A percentile compares a stretch with the other conserved stretches of the same genome.
These are phyloP conservation scores for Ilex paraguariensis DNA, from an alignment of 305 asterid genomes.

Conservation along the genomic window DNA sequence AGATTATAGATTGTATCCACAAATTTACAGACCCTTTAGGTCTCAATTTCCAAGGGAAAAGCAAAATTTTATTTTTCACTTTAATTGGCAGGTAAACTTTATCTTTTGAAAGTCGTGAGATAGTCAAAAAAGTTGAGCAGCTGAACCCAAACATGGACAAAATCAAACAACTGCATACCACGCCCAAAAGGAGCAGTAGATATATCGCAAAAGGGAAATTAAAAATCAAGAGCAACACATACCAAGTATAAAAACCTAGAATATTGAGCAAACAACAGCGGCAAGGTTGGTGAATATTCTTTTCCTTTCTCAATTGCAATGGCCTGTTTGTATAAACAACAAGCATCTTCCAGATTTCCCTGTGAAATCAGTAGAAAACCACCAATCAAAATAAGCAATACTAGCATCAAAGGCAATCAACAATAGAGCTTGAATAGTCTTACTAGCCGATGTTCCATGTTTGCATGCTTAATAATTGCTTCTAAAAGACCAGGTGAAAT, in stretches of 20 bases:
- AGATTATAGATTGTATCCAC: too few species aligned
- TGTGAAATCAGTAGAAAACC: slow-evolving; percentile 22
- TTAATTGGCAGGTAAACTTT: too few species aligned
- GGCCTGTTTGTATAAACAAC: slow-evolving; percentile 85
- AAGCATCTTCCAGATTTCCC: slow-evolving; percentile 88
- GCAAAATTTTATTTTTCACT: too few species aligned
- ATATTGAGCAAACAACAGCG: slow-evolving; percentile 84
- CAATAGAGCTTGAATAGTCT: slow-evolving; percentile 11
- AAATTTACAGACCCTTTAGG: too few species aligned
- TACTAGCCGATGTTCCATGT: slow-evolving; percentile 93
- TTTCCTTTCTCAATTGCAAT: slow-evolving; percentile 94
- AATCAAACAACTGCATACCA: neutral
- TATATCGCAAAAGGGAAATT: neutral
- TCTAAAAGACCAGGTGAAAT: slow-evolving; percentile 96
- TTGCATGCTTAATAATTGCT: slow-evolving; percentile 93
- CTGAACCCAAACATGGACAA: slow-evolving; percentile 5
- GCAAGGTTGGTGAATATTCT: slow-evolving; percentile 86
- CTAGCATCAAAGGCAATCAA: neutral
- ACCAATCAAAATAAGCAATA: neutral
- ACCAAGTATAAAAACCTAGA: slow-evolving; percentile 86
- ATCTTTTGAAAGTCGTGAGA: too few species aligned
- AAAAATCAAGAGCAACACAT: slow-evolving; percentile 12
- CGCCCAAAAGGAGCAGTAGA: neutral
- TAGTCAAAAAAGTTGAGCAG: slow-evolving; percentile 2
- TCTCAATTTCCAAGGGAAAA: too few species aligned